Evolutionary conservation across 176 grass and related monocot genomes (phyloP), one percentile per base, ranked within the genome.

Genomic region (Hordeum marinum): DNA sequence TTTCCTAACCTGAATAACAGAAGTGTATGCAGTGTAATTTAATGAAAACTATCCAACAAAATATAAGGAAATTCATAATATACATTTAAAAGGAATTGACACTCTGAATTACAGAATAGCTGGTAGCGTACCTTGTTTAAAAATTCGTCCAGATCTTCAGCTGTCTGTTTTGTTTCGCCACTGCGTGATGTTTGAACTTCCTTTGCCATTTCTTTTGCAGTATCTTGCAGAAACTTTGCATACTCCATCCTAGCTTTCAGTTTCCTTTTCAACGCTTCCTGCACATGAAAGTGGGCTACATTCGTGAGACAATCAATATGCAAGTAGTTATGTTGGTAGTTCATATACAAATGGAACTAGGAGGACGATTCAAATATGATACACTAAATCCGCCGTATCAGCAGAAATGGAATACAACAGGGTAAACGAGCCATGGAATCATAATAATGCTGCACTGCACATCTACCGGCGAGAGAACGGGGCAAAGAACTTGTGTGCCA

Each of bases 141-240:
- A 96, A 96, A 96, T 78, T 91, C 91, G 25, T 96, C 96, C 9
- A 99, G 80, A 86, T 99, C 94, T 89, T 99, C 94, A 87, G 96
- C 94, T 66, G 93, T 96, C 83, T 94, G 94, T 84, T 92, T 99
- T 81, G 86, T 91, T 73, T 99, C 91, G 77, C 93, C 94, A 88
- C 88, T 94, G 79, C 88, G 93, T 79, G 90, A 96, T 80, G 77
- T 80, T 83, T 99, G 96, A 37, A 96, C 78, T 94, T 96, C 96
- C 90, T 96, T 99, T 52, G 90, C 91, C 96, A 96, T 96, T 94
- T 99, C 91, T 92, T 94, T 92, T 78, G 91, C 89, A 63, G 94
- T 99, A 59, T 99, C 96, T 87, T 99, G 96, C 88, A 99, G 92
- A 92, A 99, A 99, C 61, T 92, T 95, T 72, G 94, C 96, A 88